Conservation (phyloP, 176 grass and related monocot species). For the Eragrostis curvula region DNA sequence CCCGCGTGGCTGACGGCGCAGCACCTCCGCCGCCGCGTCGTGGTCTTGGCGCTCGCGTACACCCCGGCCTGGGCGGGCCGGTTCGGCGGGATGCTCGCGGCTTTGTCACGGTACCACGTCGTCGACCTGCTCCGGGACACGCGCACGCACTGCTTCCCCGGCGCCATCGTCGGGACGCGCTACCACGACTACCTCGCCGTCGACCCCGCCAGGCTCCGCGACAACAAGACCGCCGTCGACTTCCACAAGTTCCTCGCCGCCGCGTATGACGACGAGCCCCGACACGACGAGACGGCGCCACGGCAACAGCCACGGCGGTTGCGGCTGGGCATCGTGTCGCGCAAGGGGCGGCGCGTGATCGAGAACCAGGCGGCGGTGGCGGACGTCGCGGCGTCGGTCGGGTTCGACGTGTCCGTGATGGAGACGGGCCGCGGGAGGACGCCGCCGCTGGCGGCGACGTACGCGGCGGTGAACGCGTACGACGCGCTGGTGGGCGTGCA, state of each 20-base stretch:
- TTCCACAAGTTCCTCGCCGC: slow-evolving; percentile 54
- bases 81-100: slow-evolving; percentile 57
- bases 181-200: slow-evolving; percentile 65
- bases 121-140: slow-evolving; percentile 64
- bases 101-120: slow-evolving; percentile 38
- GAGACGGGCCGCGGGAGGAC: slow-evolving; percentile 39
- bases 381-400: background rate
- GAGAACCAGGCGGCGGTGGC: slow-evolving; percentile 69
- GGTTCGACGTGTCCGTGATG: slow-evolving; percentile 63
- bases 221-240: slow-evolving; percentile 51
- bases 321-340: slow-evolving; percentile 57
- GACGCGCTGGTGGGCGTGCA: slow-evolving; percentile 83
- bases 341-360: slow-evolving; percentile 62
- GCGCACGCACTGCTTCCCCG: slow-evolving; percentile 69
- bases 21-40: slow-evolving; percentile 58
- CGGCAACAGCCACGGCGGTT: background rate
- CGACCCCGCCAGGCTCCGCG: slow-evolving; percentile 25
- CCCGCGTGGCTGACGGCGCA: slow-evolving; percentile 72
- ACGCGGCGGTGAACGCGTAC: slow-evolving; percentile 44
- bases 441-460: slow-evolving; percentile 41
- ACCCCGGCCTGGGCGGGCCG: slow-evolving; percentile 56
- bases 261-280: slow-evolving; percentile 29
- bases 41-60: slow-evolving; percentile 58
- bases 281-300: too few relatives aligned
- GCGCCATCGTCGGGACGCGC: slow-evolving; percentile 59